A percentile compares a stretch with the other conserved stretches of the same genome.
phyloP scores from a whole-genome alignment of 2,329 filamentous ascomycete species.

The Aurifilum marmelostoma region DNA sequence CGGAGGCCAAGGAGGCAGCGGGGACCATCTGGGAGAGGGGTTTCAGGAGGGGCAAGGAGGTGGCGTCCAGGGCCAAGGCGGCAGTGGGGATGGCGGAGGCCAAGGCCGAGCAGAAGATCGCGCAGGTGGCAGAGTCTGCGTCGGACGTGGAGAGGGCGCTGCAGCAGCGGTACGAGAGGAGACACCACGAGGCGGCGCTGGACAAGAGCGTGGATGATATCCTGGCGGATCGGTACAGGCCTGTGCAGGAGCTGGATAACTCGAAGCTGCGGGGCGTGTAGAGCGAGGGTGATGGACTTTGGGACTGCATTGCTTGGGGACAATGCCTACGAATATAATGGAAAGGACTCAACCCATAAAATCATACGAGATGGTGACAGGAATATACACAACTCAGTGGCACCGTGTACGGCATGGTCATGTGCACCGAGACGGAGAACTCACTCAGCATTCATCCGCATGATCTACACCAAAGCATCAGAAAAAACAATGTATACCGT shows the following conservation, averaged over 20 bases:
- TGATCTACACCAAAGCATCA: no score
- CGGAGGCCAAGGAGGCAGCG: conserved; percentile 43
- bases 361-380: background rate
- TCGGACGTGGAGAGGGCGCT: conserved; percentile 53
- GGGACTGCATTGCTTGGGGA: background rate
- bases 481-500: no score
- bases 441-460: no score
- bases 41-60: conserved; percentile 46
- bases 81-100: conserved; percentile 42
- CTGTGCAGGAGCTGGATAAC: conserved; percentile 50
- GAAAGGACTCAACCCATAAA: background rate
- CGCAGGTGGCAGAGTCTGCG: conserved; percentile 33
- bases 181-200: conserved; percentile 41
- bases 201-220: conserved; percentile 57
- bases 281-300: no score
- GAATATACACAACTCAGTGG: no score
- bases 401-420: no score
- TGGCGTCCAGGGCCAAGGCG: conserved; percentile 43
- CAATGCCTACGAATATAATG: background rate
- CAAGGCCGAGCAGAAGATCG: conserved; percentile 38
- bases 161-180: conserved; percentile 53
- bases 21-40: conserved; percentile 45
- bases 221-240: conserved; percentile 58
- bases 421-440: no score
- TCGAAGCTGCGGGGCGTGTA: conserved; percentile 45